Base-by-base conservation (phyloP, 176 grass and related monocot species). In the Hyparrhenia diplandra region DNA sequence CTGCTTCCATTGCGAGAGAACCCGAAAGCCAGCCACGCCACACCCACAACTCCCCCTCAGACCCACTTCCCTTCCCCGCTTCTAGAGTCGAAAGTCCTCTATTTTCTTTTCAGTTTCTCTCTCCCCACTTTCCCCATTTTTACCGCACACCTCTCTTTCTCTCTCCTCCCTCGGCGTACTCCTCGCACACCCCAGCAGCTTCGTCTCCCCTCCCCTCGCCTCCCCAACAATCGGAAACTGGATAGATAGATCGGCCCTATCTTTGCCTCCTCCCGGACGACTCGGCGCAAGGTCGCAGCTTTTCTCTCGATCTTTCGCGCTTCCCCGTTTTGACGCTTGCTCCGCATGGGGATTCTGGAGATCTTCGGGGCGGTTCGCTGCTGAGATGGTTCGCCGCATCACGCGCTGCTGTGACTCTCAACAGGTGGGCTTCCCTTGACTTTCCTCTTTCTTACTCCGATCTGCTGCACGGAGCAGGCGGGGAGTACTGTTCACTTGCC, bases 191-290 rank as follows among this genome's bases (percentile, higher is more conserved):
- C 67, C 46, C 34, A 45, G 74, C 30, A 62, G 64, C 62, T 61
- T 76, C 85, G 37, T 66, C 71, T 75, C 40, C 87, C 63, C 81
- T 36, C 51, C 41, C 49, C 34, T 72, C 72, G 45, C 34, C 34
- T 62, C 43, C 78, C 78, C 72, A 73, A 64, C 66, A 78, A 89
- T 89, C 88, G 66, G 37, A 73, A n/a, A 59, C 28, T 23, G 59
- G 78, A 72, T 89, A 86, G 83, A 76, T 71, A 89, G 84, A 83
- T 90, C 88, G 73, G 73, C 58, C 72, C 69, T 45, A 77, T 85
- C 73, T 73, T 63, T 49, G 73, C 79, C 54, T n/a, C 32, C 67
- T 12, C 35, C 63, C 82, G 78, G 64, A 17, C 67, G 39, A 39
- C 31, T 59, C 58, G 76, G 71, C 39, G 18, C 57, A 65, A 23